Conservation (phyloP, 1,284 basidiomycete species). For the Cystobasidium slooffiae region DNA sequence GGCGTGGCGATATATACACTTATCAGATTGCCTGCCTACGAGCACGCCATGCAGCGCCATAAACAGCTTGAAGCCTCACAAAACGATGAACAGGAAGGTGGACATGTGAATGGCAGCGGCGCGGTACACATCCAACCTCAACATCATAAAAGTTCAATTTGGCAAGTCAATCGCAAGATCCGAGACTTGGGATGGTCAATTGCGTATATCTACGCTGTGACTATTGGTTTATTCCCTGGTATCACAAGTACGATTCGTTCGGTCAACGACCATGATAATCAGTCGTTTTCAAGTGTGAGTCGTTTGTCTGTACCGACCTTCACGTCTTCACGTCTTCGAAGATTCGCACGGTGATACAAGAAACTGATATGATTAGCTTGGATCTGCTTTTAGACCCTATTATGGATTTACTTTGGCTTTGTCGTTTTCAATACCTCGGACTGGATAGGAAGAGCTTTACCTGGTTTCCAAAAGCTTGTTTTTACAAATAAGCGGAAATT, state of each 20-base stretch:
- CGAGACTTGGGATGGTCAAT: slow-evolving; percentile 50
- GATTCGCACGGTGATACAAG: too few species aligned
- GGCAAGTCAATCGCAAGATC: slow-evolving; percentile 52
- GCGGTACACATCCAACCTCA: neutral
- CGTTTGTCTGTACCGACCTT: too few species aligned
- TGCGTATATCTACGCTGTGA: slow-evolving; percentile 52
- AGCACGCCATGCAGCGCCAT: slow-evolving; percentile 7
- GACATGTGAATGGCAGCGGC: neutral
- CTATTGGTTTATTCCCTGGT: slow-evolving; percentile 53
- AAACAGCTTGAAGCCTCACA: neutral
- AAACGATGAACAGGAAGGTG: neutral
- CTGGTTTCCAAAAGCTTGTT: slow-evolving; percentile 47
- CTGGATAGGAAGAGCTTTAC: slow-evolving; percentile 53
- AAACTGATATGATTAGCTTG: too few species aligned
- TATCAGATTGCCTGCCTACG: slow-evolving; percentile 41
- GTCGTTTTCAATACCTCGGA: slow-evolving; percentile 53
- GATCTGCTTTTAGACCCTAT: too few species aligned
- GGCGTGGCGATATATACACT: slow-evolving; percentile 45
- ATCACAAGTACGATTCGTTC: slow-evolving; percentile 51
- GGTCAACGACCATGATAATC: neutral
- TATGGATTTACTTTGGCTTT: slow-evolving; percentile 52
- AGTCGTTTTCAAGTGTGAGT: too few species aligned
- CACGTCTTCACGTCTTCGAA: too few species aligned
- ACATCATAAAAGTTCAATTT: slow-evolving; percentile 22
- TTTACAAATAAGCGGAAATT: slow-evolving; percentile 47